Evolutionary conservation across 2,329 filamentous ascomycete genomes (phyloP), one percentile per base, ranked within the genome.

Genomic region (Pyrenochaeta sp.): DNA sequence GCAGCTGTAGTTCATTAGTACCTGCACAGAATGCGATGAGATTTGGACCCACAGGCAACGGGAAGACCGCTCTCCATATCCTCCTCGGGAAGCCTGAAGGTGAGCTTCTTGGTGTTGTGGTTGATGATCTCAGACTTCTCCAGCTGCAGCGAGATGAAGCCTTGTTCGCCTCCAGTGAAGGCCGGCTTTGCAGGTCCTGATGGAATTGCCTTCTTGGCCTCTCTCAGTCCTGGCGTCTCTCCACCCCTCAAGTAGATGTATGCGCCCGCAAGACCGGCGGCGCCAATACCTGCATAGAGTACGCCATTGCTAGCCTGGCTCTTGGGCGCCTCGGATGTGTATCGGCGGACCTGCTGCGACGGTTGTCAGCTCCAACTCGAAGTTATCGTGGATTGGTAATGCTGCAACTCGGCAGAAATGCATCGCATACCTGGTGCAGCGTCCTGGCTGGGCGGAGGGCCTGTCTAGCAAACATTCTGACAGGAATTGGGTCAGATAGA

Each of bases 61-160:
- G 82, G 75, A 46, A 99, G 77, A 30, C 94, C 94, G 45, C 89
- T 93, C 39, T 96, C 87, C 74, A 87, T 84, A 69, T 96, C 88
- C 52, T 84, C 80, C 71, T 95, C 89, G 11, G 90, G 89, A 29
- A 97, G 84, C 64, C 87, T 85, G 75, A 99, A 97, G 61, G 89
- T 86, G 69, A 97, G 81, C 63, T 83, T 86, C 85, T 97, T 97
- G 63, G 91, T 95, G 81, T 97, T 97, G 81, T 92, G 88, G 79
- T 90, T 96, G 76, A 96, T 75, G 31, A 79, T 75, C 75, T 96
- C 88, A 35, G 91, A 82, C 42, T 87, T 84, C 43, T 90, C 83
- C 43, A 97, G 80, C 76, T 88, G 86, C 59, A 97, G 81, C 51
- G 85, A 85, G 53, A 96, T 72, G 75, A 91, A 97, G 58, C 90